Conservation (phyloP, 805 yeast genomes). For the Clavispora carvajalis region DNA sequence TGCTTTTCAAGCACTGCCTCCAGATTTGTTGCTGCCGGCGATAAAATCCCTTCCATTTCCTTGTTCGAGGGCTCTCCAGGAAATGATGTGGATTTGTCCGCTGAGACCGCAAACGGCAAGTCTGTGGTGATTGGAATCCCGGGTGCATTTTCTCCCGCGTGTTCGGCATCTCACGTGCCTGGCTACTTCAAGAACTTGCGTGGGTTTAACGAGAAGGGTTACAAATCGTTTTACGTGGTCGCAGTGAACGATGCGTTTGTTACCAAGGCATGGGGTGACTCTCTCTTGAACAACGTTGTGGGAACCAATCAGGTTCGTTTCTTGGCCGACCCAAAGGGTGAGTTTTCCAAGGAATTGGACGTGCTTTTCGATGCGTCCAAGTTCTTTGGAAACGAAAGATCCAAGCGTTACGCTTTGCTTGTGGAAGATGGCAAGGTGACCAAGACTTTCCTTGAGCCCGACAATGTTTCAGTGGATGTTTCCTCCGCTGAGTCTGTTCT, state of each 20-base stretch:
- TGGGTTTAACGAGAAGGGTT: constrained; percentile 62
- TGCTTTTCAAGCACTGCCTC: constrained; percentile 18
- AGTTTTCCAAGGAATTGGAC: constrained; percentile 61
- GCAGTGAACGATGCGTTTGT: constrained; percentile 88
- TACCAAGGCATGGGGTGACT: constrained; percentile 70
- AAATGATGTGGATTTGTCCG: constrained; percentile 51
- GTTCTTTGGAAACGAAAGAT: constrained; percentile 71
- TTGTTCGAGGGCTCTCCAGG: constrained; percentile 64
- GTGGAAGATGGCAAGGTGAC: constrained; percentile 71
- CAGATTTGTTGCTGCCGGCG: constrained; percentile 47
- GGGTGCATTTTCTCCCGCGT: constrained; percentile 76
- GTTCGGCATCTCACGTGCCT: constrained; percentile 68
- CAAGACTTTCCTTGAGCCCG: constrained; percentile 72
- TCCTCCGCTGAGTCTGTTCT: constrained; percentile 44
- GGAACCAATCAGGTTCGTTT: constrained; percentile 41
- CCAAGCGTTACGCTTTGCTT: constrained; percentile 69
- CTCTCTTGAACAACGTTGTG: constrained; percentile 17
- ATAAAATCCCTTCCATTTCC: constrained; percentile 52
- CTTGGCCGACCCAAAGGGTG: constrained; percentile 78
- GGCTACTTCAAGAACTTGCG: constrained; percentile 54
- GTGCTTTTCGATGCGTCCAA: constrained; percentile 69
- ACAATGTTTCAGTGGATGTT: constrained; percentile 63
- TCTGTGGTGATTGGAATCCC: constrained; percentile 45
- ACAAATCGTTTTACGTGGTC: constrained; percentile 55
- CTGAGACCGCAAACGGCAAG: constrained; percentile 42